Evolutionary conservation across 169 alveolate species (phyloP), one percentile per base, ranked within the genome.

Genomic region (Cryptosporidium ryanae): DNA sequence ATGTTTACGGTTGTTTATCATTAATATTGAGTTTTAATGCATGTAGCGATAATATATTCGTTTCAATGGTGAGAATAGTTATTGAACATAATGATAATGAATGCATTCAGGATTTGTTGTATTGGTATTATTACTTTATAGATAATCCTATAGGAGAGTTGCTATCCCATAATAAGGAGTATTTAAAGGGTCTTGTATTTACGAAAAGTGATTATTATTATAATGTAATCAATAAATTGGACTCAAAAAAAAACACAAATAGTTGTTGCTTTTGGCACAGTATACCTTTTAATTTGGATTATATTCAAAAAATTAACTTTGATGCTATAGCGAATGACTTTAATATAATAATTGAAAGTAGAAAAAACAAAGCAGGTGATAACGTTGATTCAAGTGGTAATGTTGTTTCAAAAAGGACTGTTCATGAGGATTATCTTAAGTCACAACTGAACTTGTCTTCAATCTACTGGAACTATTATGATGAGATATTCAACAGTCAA

Each of bases 341-440:
- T 10, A 6, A 23, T 29, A 15, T 31, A 10, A 31, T 4, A 32
- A 49, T 50, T 7, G 57, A 68, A 48, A 17, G n/a, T 21, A 18
- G 8, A 4, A 38, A 38, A 38, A 10, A 4, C 8, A 38, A 38
- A 38, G 8, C 8, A 38, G 8, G 8, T 25, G 52, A 31, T 23
- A 8, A 55, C 18, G 29, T 18, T 61, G 25, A 18, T 18, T 52
- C 13, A 5, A 21, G 27, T 52, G 4, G 25, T 44, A 25, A 54
- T 29, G 21, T 54, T 32, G 10, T 23, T 52, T 10, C 6, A 2
- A 27, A 21, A 29, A 68, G 38, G 2, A 68, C 25, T 15, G 25
- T 68, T 10, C 83, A 68, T 13, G 83, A 68, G 34, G 52, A 68
- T n/a, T 68, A 68, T 23, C 49, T 68, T 21, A 68, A 68, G 52